Conservation (phyloP, 192 early-diverging fungal species). For the Diversispora eburnea region DNA sequence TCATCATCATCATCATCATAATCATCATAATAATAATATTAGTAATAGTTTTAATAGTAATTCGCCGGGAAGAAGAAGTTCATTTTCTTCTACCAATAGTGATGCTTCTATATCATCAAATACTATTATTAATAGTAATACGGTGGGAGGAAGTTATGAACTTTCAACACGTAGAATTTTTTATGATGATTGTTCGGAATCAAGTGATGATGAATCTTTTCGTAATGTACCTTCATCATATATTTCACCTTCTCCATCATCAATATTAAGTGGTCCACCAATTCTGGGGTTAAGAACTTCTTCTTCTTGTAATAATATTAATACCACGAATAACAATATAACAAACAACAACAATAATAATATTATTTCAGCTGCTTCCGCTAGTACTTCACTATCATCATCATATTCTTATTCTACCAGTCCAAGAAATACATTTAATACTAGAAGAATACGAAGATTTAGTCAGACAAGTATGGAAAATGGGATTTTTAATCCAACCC, state of each 20-base stretch:
- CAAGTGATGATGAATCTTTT: constrained; percentile 35
- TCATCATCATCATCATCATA: too few species aligned
- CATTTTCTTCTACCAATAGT: constrained; percentile 43
- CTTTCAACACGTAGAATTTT: constrained; percentile 2
- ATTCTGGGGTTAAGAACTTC: constrained; percentile 32
- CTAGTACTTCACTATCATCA: constrained; percentile 15
- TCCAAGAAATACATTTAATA: constrained; percentile 38
- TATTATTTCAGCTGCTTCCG: too few species aligned
- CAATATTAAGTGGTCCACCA: constrained; percentile 32
- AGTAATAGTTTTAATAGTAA: background rate
- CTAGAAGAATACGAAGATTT: constrained; percentile 41
- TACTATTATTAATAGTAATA: constrained; percentile 1
- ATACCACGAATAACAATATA: too few species aligned
- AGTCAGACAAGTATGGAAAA: constrained; percentile 58
- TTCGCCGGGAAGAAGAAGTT: constrained; percentile 29
- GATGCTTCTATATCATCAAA: constrained; percentile 40
- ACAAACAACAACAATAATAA: too few species aligned
- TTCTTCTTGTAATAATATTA: too few species aligned
- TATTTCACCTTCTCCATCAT: constrained; percentile 10
- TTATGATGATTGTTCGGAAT: constrained; percentile 29
- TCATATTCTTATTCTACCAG: constrained; percentile 17
- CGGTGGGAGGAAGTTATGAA: background rate
- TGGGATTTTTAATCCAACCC: constrained; percentile 53
- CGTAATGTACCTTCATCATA: constrained; percentile 8
- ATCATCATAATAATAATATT: too few species aligned